A percentile compares a stretch with the other conserved stretches of the same genome.
Conservation (phyloP, 2,329 filamentous ascomycete species). For the Acarospora socialis region DNA sequence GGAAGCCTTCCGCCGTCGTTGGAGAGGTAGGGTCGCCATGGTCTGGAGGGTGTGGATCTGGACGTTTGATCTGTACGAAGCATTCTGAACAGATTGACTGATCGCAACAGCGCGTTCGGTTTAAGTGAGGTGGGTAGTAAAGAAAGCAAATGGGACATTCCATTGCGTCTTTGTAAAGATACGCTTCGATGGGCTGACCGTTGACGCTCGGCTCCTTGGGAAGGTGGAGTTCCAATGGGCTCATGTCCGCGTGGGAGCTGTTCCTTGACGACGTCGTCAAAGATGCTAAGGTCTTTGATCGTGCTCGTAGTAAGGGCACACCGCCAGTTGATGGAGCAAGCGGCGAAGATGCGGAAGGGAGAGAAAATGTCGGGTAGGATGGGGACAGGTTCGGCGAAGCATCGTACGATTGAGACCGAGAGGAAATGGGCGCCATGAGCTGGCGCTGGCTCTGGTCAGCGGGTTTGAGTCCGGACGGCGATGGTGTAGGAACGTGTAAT, state of each 20-base stretch:
- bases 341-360: slow-evolving; percentile 44
- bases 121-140: slow-evolving; percentile 87
- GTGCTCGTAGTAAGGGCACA: slow-evolving; percentile 56
- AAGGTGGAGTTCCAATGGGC: slow-evolving; percentile 63
- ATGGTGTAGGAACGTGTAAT: slow-evolving; percentile 36
- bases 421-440: slow-evolving; percentile 65
- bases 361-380: slow-evolving; percentile 47
- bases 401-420: slow-evolving; percentile 65
- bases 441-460: slow-evolving; percentile 52
- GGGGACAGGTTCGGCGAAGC: slow-evolving; percentile 41
- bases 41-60: slow-evolving; percentile 80
- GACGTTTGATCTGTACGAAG: slow-evolving; percentile 94
- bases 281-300: slow-evolving; percentile 79
- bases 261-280: slow-evolving; percentile 65
- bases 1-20: slow-evolving; percentile 18
- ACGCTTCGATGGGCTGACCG: slow-evolving; percentile 84
- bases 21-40: slow-evolving; percentile 40
- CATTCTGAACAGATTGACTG: slow-evolving; percentile 96
- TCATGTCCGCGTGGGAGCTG: slow-evolving; percentile 54
- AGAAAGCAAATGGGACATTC: slow-evolving; percentile 97
- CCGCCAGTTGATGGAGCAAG: slow-evolving; percentile 32
- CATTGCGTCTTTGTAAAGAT: slow-evolving; percentile 75
- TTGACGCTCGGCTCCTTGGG: slow-evolving; percentile 80
- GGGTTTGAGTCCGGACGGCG: slow-evolving; percentile 32
- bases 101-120: slow-evolving; percentile 87